phyloP scores from a whole-genome alignment of 371 early-diverging fungal genomes.

The Mucor velutinosus region DNA sequence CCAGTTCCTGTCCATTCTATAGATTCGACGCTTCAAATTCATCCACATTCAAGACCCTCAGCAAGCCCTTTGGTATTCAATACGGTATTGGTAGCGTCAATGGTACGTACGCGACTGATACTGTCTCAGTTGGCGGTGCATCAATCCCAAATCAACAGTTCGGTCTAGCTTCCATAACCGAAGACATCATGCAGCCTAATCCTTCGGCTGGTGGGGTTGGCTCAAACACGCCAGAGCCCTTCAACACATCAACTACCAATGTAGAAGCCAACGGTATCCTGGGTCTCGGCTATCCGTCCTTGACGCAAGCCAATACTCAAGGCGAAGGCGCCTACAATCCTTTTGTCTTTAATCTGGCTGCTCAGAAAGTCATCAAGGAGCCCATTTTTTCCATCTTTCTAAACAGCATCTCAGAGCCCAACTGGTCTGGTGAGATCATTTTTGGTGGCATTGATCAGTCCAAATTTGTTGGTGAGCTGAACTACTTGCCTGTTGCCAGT shows the following conservation, averaged over 20 bases:
- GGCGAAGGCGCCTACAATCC: slow-evolving; percentile 38
- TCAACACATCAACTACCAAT: slow-evolving; percentile 18
- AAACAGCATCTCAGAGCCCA: slow-evolving; percentile 26
- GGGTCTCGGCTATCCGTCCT: slow-evolving; percentile 48
- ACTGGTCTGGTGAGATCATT: slow-evolving; percentile 59
- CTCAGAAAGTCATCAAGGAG: slow-evolving; percentile 36
- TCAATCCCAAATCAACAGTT: slow-evolving; percentile 45
- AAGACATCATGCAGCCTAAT: slow-evolving; percentile 35
- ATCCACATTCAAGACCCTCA: slow-evolving; percentile 29
- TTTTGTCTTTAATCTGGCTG: slow-evolving; percentile 44
- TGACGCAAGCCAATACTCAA: slow-evolving; percentile 38
- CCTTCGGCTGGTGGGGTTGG: slow-evolving; percentile 17
- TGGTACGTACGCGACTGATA: slow-evolving; percentile 42
- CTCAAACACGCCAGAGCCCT: not conserved
- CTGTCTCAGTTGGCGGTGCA: slow-evolving; percentile 37
- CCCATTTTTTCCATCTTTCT: slow-evolving; percentile 49
- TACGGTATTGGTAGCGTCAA: slow-evolving; percentile 50
- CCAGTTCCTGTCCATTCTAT: slow-evolving; percentile 30
- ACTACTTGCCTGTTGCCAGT: slow-evolving; percentile 48
- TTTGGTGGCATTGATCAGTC: slow-evolving; percentile 60
- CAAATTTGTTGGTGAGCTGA: slow-evolving; percentile 54
- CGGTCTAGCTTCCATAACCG: slow-evolving; percentile 38
- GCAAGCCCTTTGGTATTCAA: slow-evolving; percentile 29
- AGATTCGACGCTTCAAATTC: slow-evolving; percentile 40
- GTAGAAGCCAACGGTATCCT: slow-evolving; percentile 50